Evolutionary conservation across 2,329 filamentous ascomycete species (phyloP), one percentile per base, ranked within the genome.

Genomic region (Metarhizium guizhouense): DNA sequence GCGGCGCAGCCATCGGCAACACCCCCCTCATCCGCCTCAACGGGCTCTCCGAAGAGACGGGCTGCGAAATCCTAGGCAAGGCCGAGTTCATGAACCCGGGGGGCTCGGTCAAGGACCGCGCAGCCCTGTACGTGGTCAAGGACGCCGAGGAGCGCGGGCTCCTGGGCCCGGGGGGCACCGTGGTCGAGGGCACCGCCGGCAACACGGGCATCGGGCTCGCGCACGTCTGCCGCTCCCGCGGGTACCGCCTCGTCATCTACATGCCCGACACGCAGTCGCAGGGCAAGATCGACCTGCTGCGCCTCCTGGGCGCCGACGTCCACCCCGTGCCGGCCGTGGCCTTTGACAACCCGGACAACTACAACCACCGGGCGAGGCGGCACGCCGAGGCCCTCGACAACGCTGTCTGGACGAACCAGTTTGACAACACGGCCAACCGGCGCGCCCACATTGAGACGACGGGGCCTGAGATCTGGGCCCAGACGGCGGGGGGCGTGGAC

Each of bases 221-320:
- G 20, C 94, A 97, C 74, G 94, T 99, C 56, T 97, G 94, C 76
- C 84, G 93, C 58, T 89, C 87, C 42, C 87, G 87, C 65, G 94
- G 93, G 45, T 97, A 99, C 80, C 87, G 87, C 70, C 85, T 96
- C 52, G 92, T 97, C 68, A 99, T 99, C 70, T 99, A 97, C 83
- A 97, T 99, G 94, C 94, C 94, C 65, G 88, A 99, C 78, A 97
- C 93, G 51, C 94, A 97, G 76, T 95, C 92, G 20, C 93, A 96
- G 75, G 94, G 92, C 70, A 99, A 99, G 79, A 89, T 99, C 68
- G 94, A 97, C 71, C 81, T 99, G 54, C 78, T 99, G 61, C 82
- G 93, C 8, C 78, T 97, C 40, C 82, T 99, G 10, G 94, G 94
- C 61, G 94, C 94, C 30, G 92, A 97, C 72, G 94, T 99, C 38